These are phyloP conservation scores for Fonsecaea erecta DNA, from an alignment of 2,329 filamentous ascomycete genomes.

Conservation along the genomic window DNA sequence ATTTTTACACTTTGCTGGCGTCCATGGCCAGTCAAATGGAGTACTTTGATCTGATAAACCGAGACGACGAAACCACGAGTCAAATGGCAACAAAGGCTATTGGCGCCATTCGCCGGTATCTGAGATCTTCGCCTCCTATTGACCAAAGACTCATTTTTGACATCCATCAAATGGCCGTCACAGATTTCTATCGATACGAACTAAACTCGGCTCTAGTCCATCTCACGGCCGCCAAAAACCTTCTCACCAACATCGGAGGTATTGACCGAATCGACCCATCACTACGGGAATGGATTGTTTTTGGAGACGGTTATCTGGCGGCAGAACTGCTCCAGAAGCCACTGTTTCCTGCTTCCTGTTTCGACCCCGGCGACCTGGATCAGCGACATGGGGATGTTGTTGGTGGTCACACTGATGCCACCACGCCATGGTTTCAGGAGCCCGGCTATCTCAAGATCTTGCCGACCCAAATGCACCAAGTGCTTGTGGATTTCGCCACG, in stretches of 20 bases:
- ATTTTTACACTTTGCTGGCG: slow-evolving; percentile 13
- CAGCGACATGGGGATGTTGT: neutral
- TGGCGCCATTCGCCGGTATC: neutral
- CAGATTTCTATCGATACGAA: slow-evolving; percentile 18
- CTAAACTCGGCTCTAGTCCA: slow-evolving; percentile 8
- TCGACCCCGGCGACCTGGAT: slow-evolving; percentile 2
- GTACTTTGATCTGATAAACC: slow-evolving; percentile 6
- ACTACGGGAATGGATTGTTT: slow-evolving; percentile 14
- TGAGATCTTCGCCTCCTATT: slow-evolving; percentile 2
- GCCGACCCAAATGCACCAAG: neutral
- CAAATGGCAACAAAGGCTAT: slow-evolving; percentile 5
- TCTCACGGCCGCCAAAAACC: slow-evolving; percentile 1
- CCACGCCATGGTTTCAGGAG: neutral
- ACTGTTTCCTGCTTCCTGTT: slow-evolving; percentile 11
- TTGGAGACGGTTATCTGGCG: slow-evolving; percentile 10
- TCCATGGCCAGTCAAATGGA: slow-evolving; percentile 19
- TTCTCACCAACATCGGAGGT: slow-evolving; percentile 5
- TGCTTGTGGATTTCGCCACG: neutral
- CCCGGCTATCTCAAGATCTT: neutral
- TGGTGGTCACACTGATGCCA: neutral
- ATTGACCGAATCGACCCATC: slow-evolving; percentile 11
- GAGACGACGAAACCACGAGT: neutral
- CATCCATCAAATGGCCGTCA: slow-evolving; percentile 14
- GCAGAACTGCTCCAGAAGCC: slow-evolving; percentile 12
- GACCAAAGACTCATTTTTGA: slow-evolving; percentile 15